Evolutionary conservation across 78 protist genomes (phyloP), one percentile per base, ranked within the genome.

Genomic region (Tieghemostelium lacteum): DNA sequence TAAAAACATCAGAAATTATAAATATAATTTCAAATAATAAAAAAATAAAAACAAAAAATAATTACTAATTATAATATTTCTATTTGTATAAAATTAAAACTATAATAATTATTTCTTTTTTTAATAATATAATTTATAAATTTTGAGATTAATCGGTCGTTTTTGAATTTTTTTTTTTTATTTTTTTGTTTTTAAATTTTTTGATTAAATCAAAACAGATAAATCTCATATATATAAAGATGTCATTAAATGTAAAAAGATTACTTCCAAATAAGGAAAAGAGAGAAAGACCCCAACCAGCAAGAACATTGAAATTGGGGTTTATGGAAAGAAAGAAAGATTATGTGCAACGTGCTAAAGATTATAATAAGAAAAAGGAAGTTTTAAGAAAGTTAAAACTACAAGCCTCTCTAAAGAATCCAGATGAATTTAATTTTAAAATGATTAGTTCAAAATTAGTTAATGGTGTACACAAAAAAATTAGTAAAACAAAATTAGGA

Each of bases 241-340:
- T 74, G 34, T 80, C 88, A 28, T 54, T 80, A 39, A 80, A 80
- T 28, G 26, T 62, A 34, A 55, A 49, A 17, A 80, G 64, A 37
- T 55, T 80, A 37, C 58, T 80, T 10, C 88, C 88, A 54, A 54
- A 80, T 34, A 80, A 40, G 39, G 76, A 37, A 19, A 80, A 67
- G 65, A 31, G 49, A 39, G 88, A 80, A 29, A 80, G 88, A 80
- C 69, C 88, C 37, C 77, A 64, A 66, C 88, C 88, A 80, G 77
- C 33, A 14, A 29, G 22, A 26, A 5, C 69, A 39, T 22, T n/a
- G 14, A 80, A 64, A 57, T 33, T 33, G n/a, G 88, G 88, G 7
- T 80, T 80, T 40, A 12, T 80, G 26, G 88, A 80, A 19, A 80
- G 88, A 67, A 80, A 80, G 76, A 80, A 80, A 40, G 88, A 80